A percentile compares a stretch with the other conserved stretches of the same genome.
These are phyloP conservation scores for Backusella tuberculispora DNA, from an alignment of 192 early-diverging fungal genomes.

Conservation along the genomic window DNA sequence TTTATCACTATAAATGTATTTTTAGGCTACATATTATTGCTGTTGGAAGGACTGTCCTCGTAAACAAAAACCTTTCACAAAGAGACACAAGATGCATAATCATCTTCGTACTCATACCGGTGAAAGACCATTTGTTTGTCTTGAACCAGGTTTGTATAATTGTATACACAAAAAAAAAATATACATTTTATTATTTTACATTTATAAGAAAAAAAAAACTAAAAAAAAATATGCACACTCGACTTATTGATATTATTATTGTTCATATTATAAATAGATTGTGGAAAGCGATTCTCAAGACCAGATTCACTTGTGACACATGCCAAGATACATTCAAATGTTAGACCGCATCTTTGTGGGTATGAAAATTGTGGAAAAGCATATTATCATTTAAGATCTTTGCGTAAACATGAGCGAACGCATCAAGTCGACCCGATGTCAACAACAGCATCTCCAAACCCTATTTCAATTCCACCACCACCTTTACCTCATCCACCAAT, in stretches of 20 bases:
- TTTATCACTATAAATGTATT: neutral
- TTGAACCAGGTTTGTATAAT: conserved; percentile 41
- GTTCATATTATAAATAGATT: conserved; percentile 43
- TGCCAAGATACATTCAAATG: conserved; percentile 62
- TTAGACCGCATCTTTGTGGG: conserved; percentile 57
- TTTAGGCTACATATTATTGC: conserved; percentile 53
- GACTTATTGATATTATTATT: neutral
- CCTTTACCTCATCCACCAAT: neutral
- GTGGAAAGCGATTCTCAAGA: conserved; percentile 76
- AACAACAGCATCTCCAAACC: neutral
- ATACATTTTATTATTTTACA: neutral
- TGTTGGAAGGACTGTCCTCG: conserved; percentile 56
- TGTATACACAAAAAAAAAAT: neutral
- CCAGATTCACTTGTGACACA: conserved; percentile 75
- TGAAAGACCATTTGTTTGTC: conserved; percentile 74
- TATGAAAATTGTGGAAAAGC: conserved; percentile 46
- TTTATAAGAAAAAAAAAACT: no score
- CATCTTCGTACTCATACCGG: conserved; percentile 80
- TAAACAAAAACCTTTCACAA: conserved; percentile 66
- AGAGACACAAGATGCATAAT: conserved; percentile 73
- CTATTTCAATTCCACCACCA: neutral
- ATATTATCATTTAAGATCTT: conserved; percentile 65
- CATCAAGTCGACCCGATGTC: conserved; percentile 29
- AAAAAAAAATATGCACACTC: no score
- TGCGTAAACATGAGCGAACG: conserved; percentile 64